Evolutionary conservation across 257 asterid species (phyloP), one percentile per base, ranked within the genome.

Genomic region (Linaria vulgaris): DNA sequence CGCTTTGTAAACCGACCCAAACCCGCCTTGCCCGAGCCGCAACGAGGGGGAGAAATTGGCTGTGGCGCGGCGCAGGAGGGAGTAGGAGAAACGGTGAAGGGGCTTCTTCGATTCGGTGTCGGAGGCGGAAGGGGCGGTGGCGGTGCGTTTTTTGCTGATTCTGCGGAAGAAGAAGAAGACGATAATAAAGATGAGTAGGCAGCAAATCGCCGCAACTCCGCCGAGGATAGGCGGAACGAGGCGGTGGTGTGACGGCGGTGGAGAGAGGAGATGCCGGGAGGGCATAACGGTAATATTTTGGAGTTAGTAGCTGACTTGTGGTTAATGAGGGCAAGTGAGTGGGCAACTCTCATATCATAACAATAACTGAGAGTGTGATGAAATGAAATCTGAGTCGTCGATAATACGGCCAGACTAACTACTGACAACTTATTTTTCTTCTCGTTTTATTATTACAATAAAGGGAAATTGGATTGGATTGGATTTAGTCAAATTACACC

Each of bases 1-100:
- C 15, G 91, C 99, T 7, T 91, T 78, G 75, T 78, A 94, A 48
- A 94, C 99, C 4, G 97, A 84, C 39, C 99, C 99, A 69, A 94
- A 90, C 16, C 99, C 97, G 39, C 99, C 99, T 53, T 84, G 96
- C 10, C 97, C 99, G 6, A 92, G 85, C 47, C 88, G 91, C 52
- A 79, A 88, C 30, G 91, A 74, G 0, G 85, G 88, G 25, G 96
- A 76, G 66, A 92, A 89, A 19, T 79, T 67, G 45, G 83, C 69
- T 23, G 99, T 89, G 25, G 96, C 96, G 45, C 86, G 91, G 69
- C 90, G 88, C 65, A 92, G 94, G 64, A 74, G 56, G 27, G 86
- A 69, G 82, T 82, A 90, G 24, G 99, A 80, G 71, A 87, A 78
- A 27, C 82, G 69, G 74, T 75, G 87, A 9, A 94, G 99, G n/a